phyloP scores from a whole-genome alignment of 345 rosid genomes.

The Rubroshorea leprosula region DNA sequence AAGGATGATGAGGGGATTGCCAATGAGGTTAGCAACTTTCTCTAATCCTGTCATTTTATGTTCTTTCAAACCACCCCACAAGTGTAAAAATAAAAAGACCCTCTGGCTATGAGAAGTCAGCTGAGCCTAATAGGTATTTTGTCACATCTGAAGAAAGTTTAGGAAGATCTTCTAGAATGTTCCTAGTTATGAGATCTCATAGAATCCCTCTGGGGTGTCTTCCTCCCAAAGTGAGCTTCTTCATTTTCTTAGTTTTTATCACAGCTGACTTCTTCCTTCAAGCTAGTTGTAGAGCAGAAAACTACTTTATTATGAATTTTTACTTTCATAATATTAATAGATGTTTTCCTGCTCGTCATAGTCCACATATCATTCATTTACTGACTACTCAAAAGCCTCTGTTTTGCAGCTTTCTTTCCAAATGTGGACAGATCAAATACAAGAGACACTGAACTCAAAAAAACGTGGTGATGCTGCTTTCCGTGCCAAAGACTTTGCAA shows the following conservation, averaged over 20 bases:
- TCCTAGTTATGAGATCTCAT: too few relatives aligned
- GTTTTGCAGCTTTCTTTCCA: constrained; percentile 66
- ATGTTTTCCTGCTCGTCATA: too few relatives aligned
- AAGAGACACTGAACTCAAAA: constrained; percentile 59
- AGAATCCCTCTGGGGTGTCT: too few relatives aligned
- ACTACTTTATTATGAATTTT: background rate
- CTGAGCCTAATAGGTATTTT: too few relatives aligned
- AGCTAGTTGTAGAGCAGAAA: background rate
- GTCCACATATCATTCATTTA: background rate
- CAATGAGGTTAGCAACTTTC: constrained; percentile 53
- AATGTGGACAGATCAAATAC: constrained; percentile 68
- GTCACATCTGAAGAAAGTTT: too few relatives aligned
- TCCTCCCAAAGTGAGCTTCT: too few relatives aligned
- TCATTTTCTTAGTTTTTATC: too few relatives aligned
- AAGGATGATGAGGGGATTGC: constrained; percentile 80
- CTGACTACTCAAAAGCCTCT: constrained; percentile 4
- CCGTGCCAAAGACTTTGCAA: constrained; percentile 46
- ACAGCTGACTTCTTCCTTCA: background rate
- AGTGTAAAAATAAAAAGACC: too few relatives aligned
- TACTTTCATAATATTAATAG: too few relatives aligned
- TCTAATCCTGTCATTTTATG: background rate
- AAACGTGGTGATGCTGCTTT: constrained; percentile 64
- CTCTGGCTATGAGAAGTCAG: too few relatives aligned
- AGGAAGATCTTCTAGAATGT: too few relatives aligned
- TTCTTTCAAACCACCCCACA: too few relatives aligned